These are phyloP conservation scores for Antrodiella citrinella DNA, from an alignment of 768 basidiomycete species.

Conservation along the genomic window DNA sequence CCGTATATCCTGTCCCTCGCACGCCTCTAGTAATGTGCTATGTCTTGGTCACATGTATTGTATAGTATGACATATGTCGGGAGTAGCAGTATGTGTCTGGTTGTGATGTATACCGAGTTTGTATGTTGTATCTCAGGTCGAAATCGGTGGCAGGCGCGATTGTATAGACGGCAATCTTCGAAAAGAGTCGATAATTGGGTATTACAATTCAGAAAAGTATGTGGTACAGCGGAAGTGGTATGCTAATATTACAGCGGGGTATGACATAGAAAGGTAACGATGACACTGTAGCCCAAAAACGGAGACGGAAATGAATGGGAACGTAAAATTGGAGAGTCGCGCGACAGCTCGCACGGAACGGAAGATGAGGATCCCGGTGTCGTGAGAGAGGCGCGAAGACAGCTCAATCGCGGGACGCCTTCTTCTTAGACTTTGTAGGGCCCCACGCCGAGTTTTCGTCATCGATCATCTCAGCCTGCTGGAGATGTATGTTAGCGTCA, in stretches of 20 bases:
- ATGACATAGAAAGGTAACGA: not conserved
- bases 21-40: constrained; percentile 25
- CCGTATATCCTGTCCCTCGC: constrained; percentile 31
- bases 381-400: not conserved
- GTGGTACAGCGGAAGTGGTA: not conserved
- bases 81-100: not conserved
- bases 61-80: not conserved
- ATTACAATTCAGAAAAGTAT: no score
- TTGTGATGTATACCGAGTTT: not conserved
- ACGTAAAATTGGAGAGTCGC: not conserved
- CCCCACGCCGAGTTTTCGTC: constrained; percentile 14
- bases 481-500: not conserved
- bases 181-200: no score
- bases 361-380: not conserved
- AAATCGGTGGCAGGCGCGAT: not conserved
- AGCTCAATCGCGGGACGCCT: not conserved
- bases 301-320: not conserved
- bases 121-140: not conserved
- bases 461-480: constrained; percentile 9
- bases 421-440: not conserved
- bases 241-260: not conserved
- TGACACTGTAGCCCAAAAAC: not conserved
- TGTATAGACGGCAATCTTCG: no score
- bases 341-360: not conserved
- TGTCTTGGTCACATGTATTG: not conserved